Percentiles rank a stretch among this genome's conserved stretches.
Conservation (phyloP, 192 early-diverging fungal genomes). For the Backusella macrospora region DNA sequence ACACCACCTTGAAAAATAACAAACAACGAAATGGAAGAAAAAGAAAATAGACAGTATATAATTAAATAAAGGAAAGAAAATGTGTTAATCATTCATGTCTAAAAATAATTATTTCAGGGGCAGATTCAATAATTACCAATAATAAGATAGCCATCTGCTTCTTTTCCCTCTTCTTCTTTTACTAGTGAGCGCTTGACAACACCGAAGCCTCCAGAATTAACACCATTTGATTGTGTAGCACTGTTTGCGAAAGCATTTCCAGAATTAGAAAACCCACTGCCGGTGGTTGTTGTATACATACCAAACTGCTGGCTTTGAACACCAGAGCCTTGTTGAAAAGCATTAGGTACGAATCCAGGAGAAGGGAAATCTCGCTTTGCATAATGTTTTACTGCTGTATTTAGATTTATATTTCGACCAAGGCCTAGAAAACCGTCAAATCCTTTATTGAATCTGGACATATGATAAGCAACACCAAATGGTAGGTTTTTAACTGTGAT, state of each 20-base stretch:
- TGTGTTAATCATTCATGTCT: neutral
- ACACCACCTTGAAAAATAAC: slow-evolving; percentile 31
- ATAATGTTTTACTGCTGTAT: slow-evolving; percentile 21
- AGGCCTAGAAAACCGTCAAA: slow-evolving; percentile 41
- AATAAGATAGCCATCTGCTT: slow-evolving; percentile 39
- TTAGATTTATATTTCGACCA: slow-evolving; percentile 35
- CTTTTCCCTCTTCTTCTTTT: slow-evolving; percentile 19
- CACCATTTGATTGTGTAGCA: neutral
- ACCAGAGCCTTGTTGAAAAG: slow-evolving; percentile 28
- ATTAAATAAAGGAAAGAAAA: neutral
- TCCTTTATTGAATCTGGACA: slow-evolving; percentile 33
- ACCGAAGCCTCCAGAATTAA: slow-evolving; percentile 19
- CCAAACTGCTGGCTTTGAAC: slow-evolving; percentile 38
- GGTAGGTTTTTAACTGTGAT: slow-evolving; percentile 32
- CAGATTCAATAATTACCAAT: slow-evolving; percentile 26
- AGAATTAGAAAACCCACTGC: neutral
- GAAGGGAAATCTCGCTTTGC: slow-evolving; percentile 26
- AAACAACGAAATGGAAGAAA: neutral
- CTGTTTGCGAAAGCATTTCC: neutral
- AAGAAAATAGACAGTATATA: neutral
- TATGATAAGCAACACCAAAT: slow-evolving; percentile 40
- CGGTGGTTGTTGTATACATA: slow-evolving; percentile 26
- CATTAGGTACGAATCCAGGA: slow-evolving; percentile 28
- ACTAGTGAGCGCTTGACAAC: neutral
- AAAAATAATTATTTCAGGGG: slow-evolving; percentile 10